Evolutionary conservation across 78 protist species (phyloP), one percentile per base, ranked within the genome.

Genomic region (Cyanophora paradoxa): DNA sequence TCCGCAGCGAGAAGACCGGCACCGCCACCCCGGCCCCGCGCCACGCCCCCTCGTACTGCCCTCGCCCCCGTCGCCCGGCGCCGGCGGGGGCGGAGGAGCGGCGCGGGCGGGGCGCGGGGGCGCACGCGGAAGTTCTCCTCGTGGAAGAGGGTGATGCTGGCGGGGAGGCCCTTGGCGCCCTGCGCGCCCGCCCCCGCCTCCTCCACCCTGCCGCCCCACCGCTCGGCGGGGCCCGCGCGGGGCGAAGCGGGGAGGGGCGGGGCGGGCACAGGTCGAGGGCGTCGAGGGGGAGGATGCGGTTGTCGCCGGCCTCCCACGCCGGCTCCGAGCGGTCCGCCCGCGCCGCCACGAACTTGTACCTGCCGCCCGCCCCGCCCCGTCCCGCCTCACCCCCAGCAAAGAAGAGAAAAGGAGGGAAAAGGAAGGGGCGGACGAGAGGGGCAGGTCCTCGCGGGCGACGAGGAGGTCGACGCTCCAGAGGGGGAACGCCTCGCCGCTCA

Each of bases 1-100:
- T 46, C 13, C 92, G 34, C 31, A 91, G 69, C 31, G 95, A 85
- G 59, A 88, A 91, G 36, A 91, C 58, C 28, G 93, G 95, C 24
- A 88, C 44, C 8, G 83, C 84, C 31, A 88, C 90, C 65, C 95
- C 95, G 11, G 88, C 70, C 19, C 81, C 82, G 17, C 72, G 62
- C 70, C n/a, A 66, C 2, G 16, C 8, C 26, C 14, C 54, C 24
- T 72, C 44, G 63, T 14, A 14, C 13, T 44, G 7, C 7, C 59
- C 59, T 54, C 30, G 30, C 59, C 30, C 33, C 30, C 14, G 30
- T 54, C 59, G 30, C n/a, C 59, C 16, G 59, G 59, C 59, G 30
- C 7, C 33, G 30, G 13, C 30, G 7, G 30, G 8, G 59, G 7
- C 31, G 59, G 7, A 13, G 59, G 30, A 5, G 7, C 59, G 59